Conservation (phyloP, 129 eudicot genomes). For the Mikania micrantha region DNA sequence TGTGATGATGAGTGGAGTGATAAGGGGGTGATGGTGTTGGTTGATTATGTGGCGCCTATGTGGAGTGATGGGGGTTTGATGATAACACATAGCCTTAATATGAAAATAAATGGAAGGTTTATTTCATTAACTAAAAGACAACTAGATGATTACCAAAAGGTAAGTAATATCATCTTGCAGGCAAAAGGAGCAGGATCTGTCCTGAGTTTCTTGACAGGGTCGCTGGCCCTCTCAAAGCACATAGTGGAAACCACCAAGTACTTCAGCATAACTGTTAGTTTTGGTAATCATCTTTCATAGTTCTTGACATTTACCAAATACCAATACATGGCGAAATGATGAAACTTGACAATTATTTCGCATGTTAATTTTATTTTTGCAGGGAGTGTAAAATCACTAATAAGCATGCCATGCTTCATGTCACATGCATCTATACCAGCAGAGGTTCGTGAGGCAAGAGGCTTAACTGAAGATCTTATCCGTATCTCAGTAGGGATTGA, state of each 20-base stretch:
- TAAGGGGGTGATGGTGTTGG: no score
- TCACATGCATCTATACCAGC: conserved; percentile 91
- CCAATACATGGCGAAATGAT: background rate
- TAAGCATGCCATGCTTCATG: conserved; percentile 98
- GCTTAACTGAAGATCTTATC: conserved; percentile 80
- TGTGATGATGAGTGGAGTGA: no score
- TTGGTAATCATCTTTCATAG: conserved; percentile 44
- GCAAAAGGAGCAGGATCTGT: conserved; percentile 99
- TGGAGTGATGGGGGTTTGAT: no score
- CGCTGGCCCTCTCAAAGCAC: conserved; percentile 78
- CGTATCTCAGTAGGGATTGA: conserved; percentile 95
- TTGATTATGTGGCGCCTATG: no score
- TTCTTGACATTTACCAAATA: background rate
- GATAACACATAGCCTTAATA: no score
- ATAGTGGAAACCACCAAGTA: conserved; percentile 76
- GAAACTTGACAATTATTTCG: background rate
- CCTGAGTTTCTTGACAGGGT: conserved; percentile 84
- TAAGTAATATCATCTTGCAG: conserved; percentile 37
- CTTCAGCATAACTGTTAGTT: conserved; percentile 88
- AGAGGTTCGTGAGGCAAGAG: conserved; percentile 80
- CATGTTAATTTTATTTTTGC: conserved; percentile 3
- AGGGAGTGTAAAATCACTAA: conserved; percentile 96
- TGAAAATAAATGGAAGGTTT: background rate
- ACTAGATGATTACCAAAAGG: background rate
- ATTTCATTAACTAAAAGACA: background rate